These are phyloP conservation scores for Phoma sp. DNA, from an alignment of 2,329 filamentous ascomycete species.

Conservation along the genomic window DNA sequence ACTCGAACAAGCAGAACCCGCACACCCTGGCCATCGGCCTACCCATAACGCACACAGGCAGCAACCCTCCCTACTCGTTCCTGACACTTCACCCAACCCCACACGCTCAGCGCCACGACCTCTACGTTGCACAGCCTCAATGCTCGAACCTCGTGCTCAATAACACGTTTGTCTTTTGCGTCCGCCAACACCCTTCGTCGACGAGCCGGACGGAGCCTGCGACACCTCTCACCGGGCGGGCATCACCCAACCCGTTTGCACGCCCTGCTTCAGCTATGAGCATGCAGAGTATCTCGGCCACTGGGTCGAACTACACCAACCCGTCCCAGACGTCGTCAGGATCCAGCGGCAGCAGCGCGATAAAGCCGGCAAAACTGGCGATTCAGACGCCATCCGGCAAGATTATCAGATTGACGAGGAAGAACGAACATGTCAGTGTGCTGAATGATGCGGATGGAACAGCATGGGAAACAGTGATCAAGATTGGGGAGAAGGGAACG, in stretches of 20 bases:
- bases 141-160: conserved; percentile 87
- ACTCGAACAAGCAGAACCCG: conserved; percentile 94
- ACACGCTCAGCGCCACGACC: conserved; percentile 94
- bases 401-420: conserved; percentile 85
- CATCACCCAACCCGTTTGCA: conserved; percentile 59
- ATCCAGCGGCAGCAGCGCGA: conserved; percentile 62
- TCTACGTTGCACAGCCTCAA: conserved; percentile 96
- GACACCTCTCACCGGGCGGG: conserved; percentile 51
- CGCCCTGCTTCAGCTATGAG: conserved; percentile 66
- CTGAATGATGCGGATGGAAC: conserved; percentile 71
- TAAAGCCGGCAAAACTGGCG: conserved; percentile 91
- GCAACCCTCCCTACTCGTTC: conserved; percentile 95
- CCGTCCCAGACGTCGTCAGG: conserved; percentile 64
- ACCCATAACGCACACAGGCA: conserved; percentile 87
- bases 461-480: conserved; percentile 89
- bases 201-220: conserved; percentile 47
- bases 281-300: conserved; percentile 63
- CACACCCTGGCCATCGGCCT: conserved; percentile 88
- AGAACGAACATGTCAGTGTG: conserved; percentile 69
- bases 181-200: conserved; percentile 86
- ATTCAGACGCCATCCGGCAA: conserved; percentile 95
- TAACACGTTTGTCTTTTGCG: conserved; percentile 97
- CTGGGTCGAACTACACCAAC: conserved; percentile 59
- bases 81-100: conserved; percentile 92
- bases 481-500: conserved; percentile 80